Base-by-base conservation (phyloP, 2,329 filamentous ascomycete genomes). In the Thielaviopsis ethacetica region DNA sequence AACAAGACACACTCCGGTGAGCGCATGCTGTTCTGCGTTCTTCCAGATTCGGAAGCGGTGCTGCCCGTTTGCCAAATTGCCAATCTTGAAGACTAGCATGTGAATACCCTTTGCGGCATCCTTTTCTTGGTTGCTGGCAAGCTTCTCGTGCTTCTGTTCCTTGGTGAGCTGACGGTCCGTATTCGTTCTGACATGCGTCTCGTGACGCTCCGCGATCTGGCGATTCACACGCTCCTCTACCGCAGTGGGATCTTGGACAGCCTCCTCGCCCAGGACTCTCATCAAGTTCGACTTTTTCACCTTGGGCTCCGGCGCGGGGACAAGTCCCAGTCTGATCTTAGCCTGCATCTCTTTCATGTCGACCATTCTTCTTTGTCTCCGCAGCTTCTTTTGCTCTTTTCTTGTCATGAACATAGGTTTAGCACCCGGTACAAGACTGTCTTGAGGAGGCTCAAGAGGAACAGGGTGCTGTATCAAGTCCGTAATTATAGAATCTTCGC, bases 261-360 rank as follows among this genome's bases (percentile, higher is more conserved):
- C 80, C 71, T 70, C 72, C 71, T 96, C 89, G 63, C 93, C 93
- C 59, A 96, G 78, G 30, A 98, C 93, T 60, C 91, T 85, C 93
- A 98, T 98, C 68, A 98, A 80, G 70, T 98, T 98, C 60, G 86
- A 88, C 71, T 94, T 94, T 73, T 96, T 97, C 65, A 98, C 89
- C 72, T 97, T 98, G 12, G 93, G 91, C 26, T 91, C 86, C 27
- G 91, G 90, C 21, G 91, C 88, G 2, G 91, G 89, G 62, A 91
- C 85, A 15, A 98, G 78, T 21, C 93, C 93, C 12, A 98, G 76
- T 61, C 91, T 81, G 62, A 97, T 93, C 74, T 98, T 97, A 44
- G 91, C 91, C 71, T 98, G 93, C 68, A 91, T 85, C 71, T 98
- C 94, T 70, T 97, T 97, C 63, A 95, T 76, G 63, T 96, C 89